These are phyloP conservation scores for Microdochium paspali DNA, from an alignment of 2,329 filamentous ascomycete species.

Conservation along the genomic window DNA sequence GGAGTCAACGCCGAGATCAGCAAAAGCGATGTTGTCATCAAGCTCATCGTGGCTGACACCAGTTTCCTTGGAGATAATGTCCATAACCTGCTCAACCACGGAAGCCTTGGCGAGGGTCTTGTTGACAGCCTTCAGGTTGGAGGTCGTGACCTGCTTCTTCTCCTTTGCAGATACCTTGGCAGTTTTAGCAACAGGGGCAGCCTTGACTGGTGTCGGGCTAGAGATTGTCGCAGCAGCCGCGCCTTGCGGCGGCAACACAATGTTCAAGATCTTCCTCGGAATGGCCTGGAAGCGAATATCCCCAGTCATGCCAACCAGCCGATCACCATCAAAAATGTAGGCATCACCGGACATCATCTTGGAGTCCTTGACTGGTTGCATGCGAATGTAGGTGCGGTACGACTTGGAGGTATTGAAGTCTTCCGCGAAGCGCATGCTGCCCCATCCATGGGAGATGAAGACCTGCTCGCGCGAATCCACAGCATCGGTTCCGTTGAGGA, in stretches of 20 bases:
- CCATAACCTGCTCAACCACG: conserved; percentile 34
- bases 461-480: conserved; percentile 44
- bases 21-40: conserved; percentile 44
- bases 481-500: conserved; percentile 48
- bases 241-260: conserved; percentile 54
- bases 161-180: conserved; percentile 14
- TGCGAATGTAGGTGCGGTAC: conserved; percentile 48
- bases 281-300: conserved; percentile 60
- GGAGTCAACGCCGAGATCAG: conserved; percentile 51
- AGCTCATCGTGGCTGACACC: conserved; percentile 45
- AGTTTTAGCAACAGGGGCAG: conserved; percentile 21
- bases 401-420: conserved; percentile 32
- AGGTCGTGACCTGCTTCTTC: conserved; percentile 34
- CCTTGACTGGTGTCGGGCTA: conserved; percentile 24
- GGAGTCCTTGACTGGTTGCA: conserved; percentile 41
- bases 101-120: conserved; percentile 36
- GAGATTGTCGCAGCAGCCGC: no score
- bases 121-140: conserved; percentile 38
- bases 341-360: conserved; percentile 45
- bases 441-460: conserved; percentile 53
- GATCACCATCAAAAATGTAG: conserved; percentile 43
- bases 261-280: conserved; percentile 56
- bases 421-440: conserved; percentile 39
- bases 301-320: conserved; percentile 34
- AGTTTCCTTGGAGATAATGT: conserved; percentile 46